Evolutionary conservation across 352 stramenopile species (phyloP), one percentile per base, ranked within the genome.

Genomic region (Globisporangium cylindrosporum): DNA sequence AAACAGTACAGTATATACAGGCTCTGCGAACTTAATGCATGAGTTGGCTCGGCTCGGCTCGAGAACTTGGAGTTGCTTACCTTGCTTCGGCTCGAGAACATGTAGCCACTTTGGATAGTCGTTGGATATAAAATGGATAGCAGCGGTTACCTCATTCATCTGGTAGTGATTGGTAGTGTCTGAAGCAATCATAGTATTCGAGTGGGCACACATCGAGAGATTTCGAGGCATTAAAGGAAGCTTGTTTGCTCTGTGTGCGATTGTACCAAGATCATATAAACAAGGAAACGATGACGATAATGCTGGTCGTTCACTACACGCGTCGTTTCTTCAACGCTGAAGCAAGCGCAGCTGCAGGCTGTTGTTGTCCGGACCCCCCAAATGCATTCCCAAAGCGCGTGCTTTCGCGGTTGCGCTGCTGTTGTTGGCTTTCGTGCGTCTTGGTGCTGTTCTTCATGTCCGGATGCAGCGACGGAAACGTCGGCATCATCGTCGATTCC

Each of bases 401-500:
- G 59, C 22, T 71, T 29, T 62, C 60, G n/a, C 51, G 59, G 15
- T 41, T 53, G 58, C 6, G 58, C 61, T n/a, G 20, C 24, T 66
- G 43, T 0, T 18, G 10, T 5, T 49, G 55, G 36, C 15, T 38
- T 32, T 64, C 38, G 10, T 60, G 64, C 3, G 24, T 20, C 12
- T 22, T 24, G 29, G n/a, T 22, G 38, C 24, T 25, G 15, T 70
- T 29, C 51, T 75, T 80, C 63, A 83, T 80, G 24, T 84, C 77
- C 5, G 63, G 67, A 66, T 89, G 81, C 18, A 80, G 70, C 9
- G 81, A 89, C 15, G 81, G 80, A 51, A 90, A 90, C 53, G 79
- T 88, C 18, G 81, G 79, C 81, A 88, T 90, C 79, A 90, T 87
- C 27, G 66, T 70, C 7, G 76, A 59, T 32, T 87, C 81, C 25